phyloP scores from a whole-genome alignment of 352 stramenopile species.

The Phytopythium montanum region DNA sequence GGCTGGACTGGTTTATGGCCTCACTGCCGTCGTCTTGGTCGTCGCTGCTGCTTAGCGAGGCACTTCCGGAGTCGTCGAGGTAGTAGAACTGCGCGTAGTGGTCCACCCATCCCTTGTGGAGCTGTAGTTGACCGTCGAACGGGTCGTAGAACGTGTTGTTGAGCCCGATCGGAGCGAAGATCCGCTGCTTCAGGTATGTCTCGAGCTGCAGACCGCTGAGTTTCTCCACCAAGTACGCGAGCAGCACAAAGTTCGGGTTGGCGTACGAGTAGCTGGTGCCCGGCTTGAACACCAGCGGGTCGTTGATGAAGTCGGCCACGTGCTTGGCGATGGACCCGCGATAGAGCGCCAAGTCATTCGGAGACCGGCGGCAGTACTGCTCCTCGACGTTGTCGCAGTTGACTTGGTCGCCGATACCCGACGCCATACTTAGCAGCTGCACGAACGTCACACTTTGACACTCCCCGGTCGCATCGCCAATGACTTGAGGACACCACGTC shows the following conservation, averaged over 20 bases:
- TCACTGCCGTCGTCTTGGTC: conserved; percentile 3
- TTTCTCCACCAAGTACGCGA: conserved; percentile 65
- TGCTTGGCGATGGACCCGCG: conserved; percentile 27
- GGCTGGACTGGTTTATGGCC: conserved; percentile 10
- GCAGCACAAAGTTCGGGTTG: conserved; percentile 51
- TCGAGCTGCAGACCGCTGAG: conserved; percentile 35
- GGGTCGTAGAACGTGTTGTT: conserved; percentile 51
- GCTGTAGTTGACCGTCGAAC: conserved; percentile 20
- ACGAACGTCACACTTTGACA: conserved; percentile 59
- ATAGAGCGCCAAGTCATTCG: conserved; percentile 22
- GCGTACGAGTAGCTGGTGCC: conserved; percentile 48
- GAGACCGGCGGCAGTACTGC: conserved; percentile 4
- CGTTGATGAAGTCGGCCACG: conserved; percentile 46
- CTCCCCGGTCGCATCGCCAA: not conserved
- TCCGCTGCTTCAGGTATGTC: conserved; percentile 36
- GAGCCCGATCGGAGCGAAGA: conserved; percentile 32
- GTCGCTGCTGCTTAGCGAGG: not conserved
- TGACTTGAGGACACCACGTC: conserved; percentile 41
- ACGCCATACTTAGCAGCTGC: conserved; percentile 64
- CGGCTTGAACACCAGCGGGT: conserved; percentile 44
- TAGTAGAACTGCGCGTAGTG: conserved; percentile 56
- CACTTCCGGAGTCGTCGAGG: conserved; percentile 9
- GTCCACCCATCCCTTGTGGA: conserved; percentile 34
- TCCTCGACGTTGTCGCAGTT: conserved; percentile 23
- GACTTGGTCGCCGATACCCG: conserved; percentile 28